Percentiles rank a stretch among this genome's conserved stretches.
These are phyloP conservation scores for Colletotrichum abscissum DNA, from an alignment of 2,329 filamentous ascomycete species.

Conservation along the genomic window DNA sequence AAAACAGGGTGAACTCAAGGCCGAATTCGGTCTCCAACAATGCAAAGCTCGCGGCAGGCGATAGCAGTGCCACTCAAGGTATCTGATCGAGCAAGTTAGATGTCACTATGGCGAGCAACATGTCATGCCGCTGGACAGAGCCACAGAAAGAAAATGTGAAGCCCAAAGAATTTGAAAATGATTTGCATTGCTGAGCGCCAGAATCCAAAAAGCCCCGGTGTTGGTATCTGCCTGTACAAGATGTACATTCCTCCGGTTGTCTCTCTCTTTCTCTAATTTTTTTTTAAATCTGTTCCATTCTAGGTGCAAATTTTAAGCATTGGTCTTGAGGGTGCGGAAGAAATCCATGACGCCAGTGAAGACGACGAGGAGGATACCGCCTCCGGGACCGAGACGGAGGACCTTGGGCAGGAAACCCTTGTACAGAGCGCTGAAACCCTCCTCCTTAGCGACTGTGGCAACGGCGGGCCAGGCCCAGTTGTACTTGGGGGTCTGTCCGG, in stretches of 20 bases:
- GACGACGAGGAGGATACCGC: conserved; percentile 82
- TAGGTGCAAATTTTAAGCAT: conserved; percentile 17
- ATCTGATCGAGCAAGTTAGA: neutral
- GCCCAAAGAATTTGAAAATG: neutral
- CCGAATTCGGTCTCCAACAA: neutral
- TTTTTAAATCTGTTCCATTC: neutral
- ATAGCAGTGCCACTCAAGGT: neutral
- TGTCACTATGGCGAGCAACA: neutral
- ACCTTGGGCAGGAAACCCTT: conserved; percentile 98
- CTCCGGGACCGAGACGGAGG: conserved; percentile 64
- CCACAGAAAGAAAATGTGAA: neutral
- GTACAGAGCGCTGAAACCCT: conserved; percentile 92
- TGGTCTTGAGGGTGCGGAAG: conserved; percentile 74
- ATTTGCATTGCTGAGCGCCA: conserved; percentile 25
- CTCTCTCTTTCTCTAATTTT: neutral
- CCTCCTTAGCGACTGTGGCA: conserved; percentile 88
- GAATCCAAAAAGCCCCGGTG: conserved; percentile 9
- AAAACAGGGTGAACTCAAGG: neutral
- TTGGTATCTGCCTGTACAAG: conserved; percentile 31
- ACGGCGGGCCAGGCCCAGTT: conserved; percentile 97
- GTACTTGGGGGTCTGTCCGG: conserved; percentile 91
- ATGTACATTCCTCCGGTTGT: conserved; percentile 18
- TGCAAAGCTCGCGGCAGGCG: neutral
- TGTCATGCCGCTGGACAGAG: neutral
- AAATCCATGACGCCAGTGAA: conserved; percentile 94